Evolutionary conservation across 2,329 filamentous ascomycete genomes (phyloP).

Genomic region (Ophiosphaerella herpotricha): DNA sequence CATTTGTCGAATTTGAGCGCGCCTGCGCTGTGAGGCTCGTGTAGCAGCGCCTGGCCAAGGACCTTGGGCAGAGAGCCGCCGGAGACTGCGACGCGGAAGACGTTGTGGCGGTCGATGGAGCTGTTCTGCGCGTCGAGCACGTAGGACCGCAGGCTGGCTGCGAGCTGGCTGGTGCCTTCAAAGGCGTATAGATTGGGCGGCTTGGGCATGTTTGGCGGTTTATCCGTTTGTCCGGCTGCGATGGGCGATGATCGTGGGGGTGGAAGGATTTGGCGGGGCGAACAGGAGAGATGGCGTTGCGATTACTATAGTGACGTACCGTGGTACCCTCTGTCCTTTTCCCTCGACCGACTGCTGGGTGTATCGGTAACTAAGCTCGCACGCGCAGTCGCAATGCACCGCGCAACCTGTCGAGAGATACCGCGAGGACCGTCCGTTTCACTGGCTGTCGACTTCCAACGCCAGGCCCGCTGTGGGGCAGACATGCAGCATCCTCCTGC

Average conservation of each 20-base stretch:
- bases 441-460: slow-evolving; percentile 8
- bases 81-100: slow-evolving; percentile 91
- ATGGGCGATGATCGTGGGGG: slow-evolving; percentile 7
- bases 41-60: slow-evolving; percentile 81
- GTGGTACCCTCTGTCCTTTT: neutral
- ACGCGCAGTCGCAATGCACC: slow-evolving; percentile 3
- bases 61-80: slow-evolving; percentile 91
- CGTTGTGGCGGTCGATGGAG: slow-evolving; percentile 76
- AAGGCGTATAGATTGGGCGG: slow-evolving; percentile 77
- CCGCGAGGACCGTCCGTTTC: slow-evolving; percentile 2
- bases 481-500: slow-evolving; percentile 12
- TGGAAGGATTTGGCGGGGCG: slow-evolving; percentile 13
- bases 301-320: slow-evolving; percentile 19
- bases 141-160: slow-evolving; percentile 77
- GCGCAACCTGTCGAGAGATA: neutral
- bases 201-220: slow-evolving; percentile 42
- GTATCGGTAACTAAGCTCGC: too few species aligned
- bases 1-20: slow-evolving; percentile 79
- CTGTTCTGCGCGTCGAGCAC: slow-evolving; percentile 80
- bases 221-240: neutral
- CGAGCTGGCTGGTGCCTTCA: slow-evolving; percentile 69
- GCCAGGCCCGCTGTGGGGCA: slow-evolving; percentile 13
- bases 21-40: slow-evolving; percentile 61
- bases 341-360: neutral
- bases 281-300: slow-evolving; percentile 9